These are phyloP conservation scores for Aspergillus novoparasiticus DNA, from an alignment of 2,329 filamentous ascomycete species.

Conservation along the genomic window DNA sequence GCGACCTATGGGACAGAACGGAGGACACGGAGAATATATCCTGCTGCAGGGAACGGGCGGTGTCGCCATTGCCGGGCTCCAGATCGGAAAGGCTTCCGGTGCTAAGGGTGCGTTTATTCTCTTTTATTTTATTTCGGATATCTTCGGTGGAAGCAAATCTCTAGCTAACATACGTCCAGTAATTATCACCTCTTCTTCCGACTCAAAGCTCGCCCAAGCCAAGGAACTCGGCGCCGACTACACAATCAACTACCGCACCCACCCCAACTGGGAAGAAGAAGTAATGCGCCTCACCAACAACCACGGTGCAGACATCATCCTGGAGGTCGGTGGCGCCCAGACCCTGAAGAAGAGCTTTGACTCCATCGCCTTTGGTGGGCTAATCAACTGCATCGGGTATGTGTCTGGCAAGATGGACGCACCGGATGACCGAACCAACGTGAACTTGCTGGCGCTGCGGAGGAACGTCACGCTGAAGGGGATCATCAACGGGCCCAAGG, in stretches of 20 bases:
- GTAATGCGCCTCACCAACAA: constrained; percentile 48
- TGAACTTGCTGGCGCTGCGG: constrained; percentile 59
- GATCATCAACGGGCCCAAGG: constrained; percentile 64
- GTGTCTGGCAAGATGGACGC: constrained; percentile 58
- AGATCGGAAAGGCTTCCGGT: constrained; percentile 52
- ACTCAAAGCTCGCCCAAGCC: constrained; percentile 54
- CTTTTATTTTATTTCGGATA: background rate
- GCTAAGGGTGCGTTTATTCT: constrained; percentile 32
- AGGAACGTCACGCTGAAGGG: constrained; percentile 59
- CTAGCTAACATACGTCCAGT: constrained; percentile 24
- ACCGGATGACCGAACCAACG: constrained; percentile 57
- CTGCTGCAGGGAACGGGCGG: constrained; percentile 59
- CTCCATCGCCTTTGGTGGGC: constrained; percentile 48
- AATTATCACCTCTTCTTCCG: constrained; percentile 55
- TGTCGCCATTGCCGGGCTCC: constrained; percentile 48
- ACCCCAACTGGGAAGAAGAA: constrained; percentile 49
- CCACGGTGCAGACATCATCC: constrained; percentile 54
- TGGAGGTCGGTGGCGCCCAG: constrained; percentile 55
- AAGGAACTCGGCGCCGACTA: constrained; percentile 53
- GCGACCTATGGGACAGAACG: constrained; percentile 45
- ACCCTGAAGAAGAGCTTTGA: constrained; percentile 54
- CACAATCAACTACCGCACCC: constrained; percentile 54
- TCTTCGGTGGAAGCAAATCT: background rate
- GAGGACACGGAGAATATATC: constrained; percentile 51
- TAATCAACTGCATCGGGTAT: constrained; percentile 53